Evolutionary conservation across 495 filamentous ascomycete species (phyloP), one percentile per base, ranked within the genome.

Genomic region (Tirmania nivea): DNA sequence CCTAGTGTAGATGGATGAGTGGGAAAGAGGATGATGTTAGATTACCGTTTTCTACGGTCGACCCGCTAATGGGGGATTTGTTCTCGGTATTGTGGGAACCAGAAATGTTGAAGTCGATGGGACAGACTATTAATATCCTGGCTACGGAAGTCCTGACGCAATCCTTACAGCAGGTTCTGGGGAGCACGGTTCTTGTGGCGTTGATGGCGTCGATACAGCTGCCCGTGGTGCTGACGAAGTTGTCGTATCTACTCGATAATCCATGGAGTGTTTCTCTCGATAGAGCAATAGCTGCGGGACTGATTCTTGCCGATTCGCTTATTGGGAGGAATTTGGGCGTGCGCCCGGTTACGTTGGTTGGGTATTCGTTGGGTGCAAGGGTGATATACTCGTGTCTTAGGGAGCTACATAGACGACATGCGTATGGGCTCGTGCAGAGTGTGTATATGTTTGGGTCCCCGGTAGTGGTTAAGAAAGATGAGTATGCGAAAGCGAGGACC

Each of bases 41-140:
- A 54, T 65, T 99, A 56, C 90, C 90, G 12, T 99, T 78, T 67
- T 93, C 85, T 68, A 99, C 90, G 2, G 80, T 99, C 3, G 88
- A 96, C 66, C 87, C 90, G 0, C 77, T 95, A 55, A 96, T 99
- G 90, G 90, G 90, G 35, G 90, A 99, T 69, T 76, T 99, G 19
- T 99, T 96, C 68, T 96, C 92, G 0, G 79, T 99, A 9, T 71
- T 89, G 52, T 99, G 92, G 92, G 90, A 99, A 66, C 92, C 90
- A 4, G 90, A 99, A 59, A 93, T 99, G 88, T 74, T 99, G 57
- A 81, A 76, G 49, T 90, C 83, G 63, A 96, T 94, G 84, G 90
- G 90, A 73, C 81, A 86, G 53, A 99, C 90, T 20, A 96, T 99
- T 59, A 94, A 94, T 59, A 95, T 99, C 66, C 73, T 99, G 49